Base-by-base conservation (phyloP, 1,284 basidiomycete species). In the Papiliotrema fonsecae region DNA sequence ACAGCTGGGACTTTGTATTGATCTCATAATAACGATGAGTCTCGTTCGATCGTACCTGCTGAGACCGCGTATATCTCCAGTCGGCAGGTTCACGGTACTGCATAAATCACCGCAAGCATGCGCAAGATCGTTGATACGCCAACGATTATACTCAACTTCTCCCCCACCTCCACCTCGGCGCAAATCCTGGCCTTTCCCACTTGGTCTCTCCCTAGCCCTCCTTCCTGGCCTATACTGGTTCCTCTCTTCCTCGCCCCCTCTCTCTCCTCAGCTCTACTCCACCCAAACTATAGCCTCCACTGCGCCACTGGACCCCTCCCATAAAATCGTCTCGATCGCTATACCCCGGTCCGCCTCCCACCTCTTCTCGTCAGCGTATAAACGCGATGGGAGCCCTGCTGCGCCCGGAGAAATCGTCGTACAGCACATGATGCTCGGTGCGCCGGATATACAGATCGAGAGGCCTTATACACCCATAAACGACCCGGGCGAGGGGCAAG, bases 401-500 rank as follows among this genome's bases (percentile, higher is more conserved):
- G 47, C 42, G 37, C 42, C 50, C 6, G 57, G 51, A 6, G 54
- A 56, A 42, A 50, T 70, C 1, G 58, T 61, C 4, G 57, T 74
- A 19, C 65, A 70, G 45, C 72, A 74, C 54, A 57, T 74, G 35
- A 70, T 68, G 62, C 52, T 72, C 16, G 69, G 69, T 35, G 64
- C 57, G 25, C 70, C 71, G 7, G 58, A 65, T 52, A 59, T 74
- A 14, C 65, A 68, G 58, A 70, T 74, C 45, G 72, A 74, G 45
- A 41, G 72, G 31, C 67, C 69, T 5, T 73, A 73, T 53, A 74
- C 72, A 11, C 69, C 66, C 7, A 48, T 73, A 25, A 73, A 72
- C 45, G 67, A 73, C 53, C 55, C 41, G 25, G 36, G 36, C 16
- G 68, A 71, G 41, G 66, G 64, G 1, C 53, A 61, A 28, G 51